A percentile compares a stretch with the other conserved stretches of the same genome.
These are phyloP conservation scores for Nicotiana noctiflora DNA, from an alignment of 257 asterid genomes.

Conservation along the genomic window DNA sequence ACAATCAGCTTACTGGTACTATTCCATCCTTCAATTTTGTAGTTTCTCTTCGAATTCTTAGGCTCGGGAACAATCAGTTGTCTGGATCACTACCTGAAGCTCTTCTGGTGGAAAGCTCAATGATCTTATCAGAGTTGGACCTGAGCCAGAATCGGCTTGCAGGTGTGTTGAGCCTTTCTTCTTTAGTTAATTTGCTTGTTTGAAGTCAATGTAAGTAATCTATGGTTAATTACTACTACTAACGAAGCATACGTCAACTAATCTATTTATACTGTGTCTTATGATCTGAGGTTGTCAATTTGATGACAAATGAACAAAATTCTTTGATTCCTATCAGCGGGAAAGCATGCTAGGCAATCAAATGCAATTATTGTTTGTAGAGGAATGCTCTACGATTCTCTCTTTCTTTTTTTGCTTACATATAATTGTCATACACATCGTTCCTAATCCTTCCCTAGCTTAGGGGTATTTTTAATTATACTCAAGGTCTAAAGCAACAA, in stretches of 20 bases:
- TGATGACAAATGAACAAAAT: background rate
- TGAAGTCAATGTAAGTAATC: background rate
- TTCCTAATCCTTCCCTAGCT: background rate
- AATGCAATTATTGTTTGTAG: background rate
- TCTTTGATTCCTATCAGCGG: background rate
- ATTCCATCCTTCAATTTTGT: slow-evolving; percentile 68
- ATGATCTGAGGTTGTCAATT: background rate
- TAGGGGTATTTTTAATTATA: background rate
- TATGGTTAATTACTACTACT: background rate
- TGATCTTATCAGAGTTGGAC: slow-evolving; percentile 71
- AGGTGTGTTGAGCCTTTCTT: slow-evolving; percentile 34
- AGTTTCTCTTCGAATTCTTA: slow-evolving; percentile 68
- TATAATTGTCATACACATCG: background rate
- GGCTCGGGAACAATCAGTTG: slow-evolving; percentile 48
- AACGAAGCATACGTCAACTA: no score
- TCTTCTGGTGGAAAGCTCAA: slow-evolving; percentile 75
- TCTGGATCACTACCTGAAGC: slow-evolving; percentile 75
- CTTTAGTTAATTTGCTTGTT: background rate
- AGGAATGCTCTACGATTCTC: background rate
- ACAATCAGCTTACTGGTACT: slow-evolving; percentile 51
- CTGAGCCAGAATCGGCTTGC: slow-evolving; percentile 69
- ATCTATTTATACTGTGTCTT: background rate
- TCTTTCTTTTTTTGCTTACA: background rate
- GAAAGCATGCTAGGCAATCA: background rate
- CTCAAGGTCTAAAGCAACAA: background rate